Evolutionary conservation across 202 grass and related monocot species (phyloP).

Genomic region (Elaeis oleifera): DNA sequence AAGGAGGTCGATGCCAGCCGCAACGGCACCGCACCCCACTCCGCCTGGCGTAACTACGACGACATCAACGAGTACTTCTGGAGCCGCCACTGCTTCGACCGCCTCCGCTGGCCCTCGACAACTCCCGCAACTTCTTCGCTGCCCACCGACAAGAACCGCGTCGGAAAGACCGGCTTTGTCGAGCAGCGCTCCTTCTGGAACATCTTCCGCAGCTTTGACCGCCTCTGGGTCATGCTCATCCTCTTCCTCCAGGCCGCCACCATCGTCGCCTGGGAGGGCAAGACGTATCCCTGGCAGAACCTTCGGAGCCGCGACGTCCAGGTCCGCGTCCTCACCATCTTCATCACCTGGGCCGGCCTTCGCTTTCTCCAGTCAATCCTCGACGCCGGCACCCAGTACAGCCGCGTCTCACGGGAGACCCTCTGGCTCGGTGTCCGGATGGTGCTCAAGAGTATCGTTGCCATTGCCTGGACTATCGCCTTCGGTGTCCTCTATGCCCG

Average conservation of each 20-base stretch:
- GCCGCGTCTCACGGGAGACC: conserved; percentile 66
- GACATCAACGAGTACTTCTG: conserved; percentile 98
- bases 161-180: conserved; percentile 93
- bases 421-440: conserved; percentile 45
- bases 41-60: conserved; percentile 94
- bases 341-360: conserved; percentile 87
- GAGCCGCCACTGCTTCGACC: conserved; percentile 50
- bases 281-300: conserved; percentile 51
- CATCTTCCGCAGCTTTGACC: conserved; percentile 87
- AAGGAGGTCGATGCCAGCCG: conserved; percentile 49
- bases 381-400: conserved; percentile 86
- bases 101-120: conserved; percentile 63
- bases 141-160: conserved; percentile 21
- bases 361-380: conserved; percentile 76
- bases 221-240: conserved; percentile 90
- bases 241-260: conserved; percentile 74
- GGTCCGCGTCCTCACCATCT: conserved; percentile 65
- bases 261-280: conserved; percentile 74
- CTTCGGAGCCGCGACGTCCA: conserved; percentile 58
- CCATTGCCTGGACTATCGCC: conserved; percentile 66
- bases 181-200: conserved; percentile 98
- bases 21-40: conserved; percentile 67
- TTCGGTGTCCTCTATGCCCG: conserved; percentile 68
- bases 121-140: conserved; percentile 40
- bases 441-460: conserved; percentile 73